Evolutionary conservation across 306 rosid species (phyloP).

Genomic region (Cicer cuneatum): DNA sequence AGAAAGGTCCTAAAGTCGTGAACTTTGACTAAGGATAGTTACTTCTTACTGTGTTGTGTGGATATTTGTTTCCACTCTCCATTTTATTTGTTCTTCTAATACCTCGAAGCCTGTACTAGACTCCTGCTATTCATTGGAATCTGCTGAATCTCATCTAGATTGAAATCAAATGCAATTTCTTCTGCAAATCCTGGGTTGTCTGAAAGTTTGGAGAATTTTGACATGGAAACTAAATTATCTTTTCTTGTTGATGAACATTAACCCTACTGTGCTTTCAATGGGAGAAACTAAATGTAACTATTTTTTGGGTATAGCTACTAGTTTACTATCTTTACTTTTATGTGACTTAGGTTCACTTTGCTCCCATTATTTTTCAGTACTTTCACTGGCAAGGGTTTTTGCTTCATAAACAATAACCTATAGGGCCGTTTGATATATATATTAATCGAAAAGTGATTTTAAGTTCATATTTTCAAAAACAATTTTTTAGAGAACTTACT

Average conservation of each 20-base stretch:
- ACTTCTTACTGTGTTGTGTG: slow-evolving; percentile 5
- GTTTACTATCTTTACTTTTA: neutral
- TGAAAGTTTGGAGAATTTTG: slow-evolving; percentile 24
- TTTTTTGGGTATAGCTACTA: slow-evolving; percentile 7
- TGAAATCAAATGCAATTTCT: slow-evolving; percentile 22
- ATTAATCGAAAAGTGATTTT: too few relatives aligned
- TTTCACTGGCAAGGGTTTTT: neutral
- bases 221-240: slow-evolving; percentile 12
- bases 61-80: slow-evolving; percentile 28
- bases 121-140: slow-evolving; percentile 27
- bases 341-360: slow-evolving; percentile 10
- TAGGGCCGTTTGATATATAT: too few relatives aligned
- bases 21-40: slow-evolving; percentile 57
- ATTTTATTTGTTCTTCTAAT: slow-evolving; percentile 19
- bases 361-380: slow-evolving; percentile 3
- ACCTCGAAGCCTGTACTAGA: slow-evolving; percentile 13
- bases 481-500: too few relatives aligned
- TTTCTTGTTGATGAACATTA: neutral
- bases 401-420: too few relatives aligned
- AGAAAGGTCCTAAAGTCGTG: slow-evolving; percentile 79
- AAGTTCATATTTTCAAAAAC: too few relatives aligned
- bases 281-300: slow-evolving; percentile 28
- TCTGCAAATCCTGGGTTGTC: neutral
- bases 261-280: neutral
- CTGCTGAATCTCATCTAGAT: slow-evolving; percentile 35